Percentiles rank a stretch among this genome's conserved stretches.
Evolutionary conservation across 2,329 filamentous ascomycete species (phyloP).

Genomic region (Fusarium nisikadoi): DNA sequence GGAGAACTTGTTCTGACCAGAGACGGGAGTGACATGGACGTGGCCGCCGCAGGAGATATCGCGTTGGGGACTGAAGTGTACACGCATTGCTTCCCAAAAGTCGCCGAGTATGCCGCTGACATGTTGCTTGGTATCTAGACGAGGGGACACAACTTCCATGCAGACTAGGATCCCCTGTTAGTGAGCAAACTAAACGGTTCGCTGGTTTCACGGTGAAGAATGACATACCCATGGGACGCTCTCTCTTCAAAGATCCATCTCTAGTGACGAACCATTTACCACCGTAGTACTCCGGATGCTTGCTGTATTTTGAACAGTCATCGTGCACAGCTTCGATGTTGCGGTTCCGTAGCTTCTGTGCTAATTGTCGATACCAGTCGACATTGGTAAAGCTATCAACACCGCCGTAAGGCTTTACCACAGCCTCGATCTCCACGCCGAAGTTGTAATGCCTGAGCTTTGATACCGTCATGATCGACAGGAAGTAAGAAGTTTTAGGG

Average conservation of each 20-base stretch:
- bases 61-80: conserved; percentile 53
- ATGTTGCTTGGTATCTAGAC: conserved; percentile 49
- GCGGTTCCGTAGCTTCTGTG: conserved; percentile 52
- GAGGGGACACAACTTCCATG: conserved; percentile 56
- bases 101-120: conserved; percentile 50
- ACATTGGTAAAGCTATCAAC: conserved; percentile 52
- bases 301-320: conserved; percentile 53
- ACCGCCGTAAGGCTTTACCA: conserved; percentile 52
- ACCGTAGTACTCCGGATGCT: conserved; percentile 55
- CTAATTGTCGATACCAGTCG: conserved; percentile 55
- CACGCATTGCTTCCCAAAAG: conserved; percentile 56
- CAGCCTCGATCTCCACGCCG: conserved; percentile 53
- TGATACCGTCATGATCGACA: conserved; percentile 14
- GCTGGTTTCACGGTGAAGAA: not conserved
- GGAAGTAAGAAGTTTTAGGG: not conserved
- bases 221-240: conserved; percentile 49
- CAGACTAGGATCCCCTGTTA: conserved; percentile 46
- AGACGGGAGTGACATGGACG: conserved; percentile 53
- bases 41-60: conserved; percentile 53
- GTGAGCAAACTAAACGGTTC: not conserved
- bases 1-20: conserved; percentile 49
- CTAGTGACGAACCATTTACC: conserved; percentile 56
- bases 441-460: conserved; percentile 54
- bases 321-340: conserved; percentile 52
- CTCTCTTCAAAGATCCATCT: conserved; percentile 53